Evolutionary conservation across 805 yeast species (phyloP).

Genomic region (Saccharomycopsis amapae): DNA sequence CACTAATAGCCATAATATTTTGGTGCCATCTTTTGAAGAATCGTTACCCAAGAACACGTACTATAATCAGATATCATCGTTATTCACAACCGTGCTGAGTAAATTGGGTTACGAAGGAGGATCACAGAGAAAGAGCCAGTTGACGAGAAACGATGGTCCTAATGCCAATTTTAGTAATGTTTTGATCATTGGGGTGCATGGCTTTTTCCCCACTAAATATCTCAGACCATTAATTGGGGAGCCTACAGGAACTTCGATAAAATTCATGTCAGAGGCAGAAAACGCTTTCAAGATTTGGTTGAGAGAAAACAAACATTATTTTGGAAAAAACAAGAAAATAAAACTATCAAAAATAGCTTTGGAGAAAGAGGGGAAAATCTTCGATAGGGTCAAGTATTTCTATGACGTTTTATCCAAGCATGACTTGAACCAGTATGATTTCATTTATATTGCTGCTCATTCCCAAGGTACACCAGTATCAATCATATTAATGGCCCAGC

Average conservation of each 20-base stretch:
- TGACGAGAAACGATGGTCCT: conserved; percentile 11
- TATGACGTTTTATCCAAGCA: conserved; percentile 56
- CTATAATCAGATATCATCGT: neutral
- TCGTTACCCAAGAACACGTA: conserved; percentile 16
- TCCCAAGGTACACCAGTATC: conserved; percentile 96
- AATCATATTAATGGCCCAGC: conserved; percentile 63
- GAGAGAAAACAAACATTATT: conserved; percentile 25
- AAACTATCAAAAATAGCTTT: conserved; percentile 85
- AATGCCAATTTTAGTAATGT: conserved; percentile 42
- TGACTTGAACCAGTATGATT: conserved; percentile 58
- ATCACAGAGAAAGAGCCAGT: neutral
- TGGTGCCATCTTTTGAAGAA: conserved; percentile 18
- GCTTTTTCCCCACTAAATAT: conserved; percentile 86
- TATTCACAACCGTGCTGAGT: neutral
- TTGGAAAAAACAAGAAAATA: conserved; percentile 29
- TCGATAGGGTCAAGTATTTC: conserved; percentile 78
- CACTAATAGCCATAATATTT: conserved; percentile 6
- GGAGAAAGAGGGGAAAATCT: conserved; percentile 88
- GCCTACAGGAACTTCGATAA: conserved; percentile 92
- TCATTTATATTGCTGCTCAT: conserved; percentile 86
- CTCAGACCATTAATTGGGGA: conserved; percentile 84
- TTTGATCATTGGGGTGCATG: conserved; percentile 88
- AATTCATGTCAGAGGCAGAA: conserved; percentile 89
- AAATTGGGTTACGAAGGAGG: neutral
- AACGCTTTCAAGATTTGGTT: conserved; percentile 66